Base-by-base conservation (phyloP, 2,329 filamentous ascomycete genomes). In the Didymella keratinophila region DNA sequence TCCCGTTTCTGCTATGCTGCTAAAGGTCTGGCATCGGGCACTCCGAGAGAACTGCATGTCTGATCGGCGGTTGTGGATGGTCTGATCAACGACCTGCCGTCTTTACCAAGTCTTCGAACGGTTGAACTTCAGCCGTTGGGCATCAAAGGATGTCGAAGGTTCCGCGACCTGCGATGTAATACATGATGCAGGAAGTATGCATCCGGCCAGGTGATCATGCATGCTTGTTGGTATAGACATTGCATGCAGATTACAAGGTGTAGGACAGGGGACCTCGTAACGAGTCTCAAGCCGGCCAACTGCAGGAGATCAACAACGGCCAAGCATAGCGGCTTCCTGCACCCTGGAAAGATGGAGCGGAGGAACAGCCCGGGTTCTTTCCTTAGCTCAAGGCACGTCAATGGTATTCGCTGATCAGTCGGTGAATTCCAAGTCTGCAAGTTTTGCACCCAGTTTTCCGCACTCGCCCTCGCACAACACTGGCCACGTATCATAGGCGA, bases 101-200 rank as follows among this genome's bases (percentile, higher is more conserved):
- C 28, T 39, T 49, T 18, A 45, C 30, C 23, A 36, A 18, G 36
- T 36, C 21, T n/a, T 43, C 28, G 25, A 48, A 28, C 21, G 16
- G 12, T 27, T n/a, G 41, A 27, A 27, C 27, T 34, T 32, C n/a
- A 58, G n/a, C 10, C 20, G 37, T 52, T 52, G 55, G 36, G 55
- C 55, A 52, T 37, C 37, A 36, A 48, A 47, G 28, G 21, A 46
- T 46, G 50, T 50, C 20, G 41, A 50, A 37, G 41, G 39, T 58
- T 50, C 32, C 21, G 42, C 23, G 20, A 32, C 44, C 39, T 49
- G 32, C 44, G 30, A 27, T 41, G 48, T 28, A 43, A 50, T 54
- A 30, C 49, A 47, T 32, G 56, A 42, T 51, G 45, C 56, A 53
- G 44, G 49, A 50, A 53, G 45, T 37, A 42, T 52, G 50, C 39